Evolutionary conservation across 345 rosid species (phyloP), one percentile per base, ranked within the genome.

Genomic region (Salix dunnii): DNA sequence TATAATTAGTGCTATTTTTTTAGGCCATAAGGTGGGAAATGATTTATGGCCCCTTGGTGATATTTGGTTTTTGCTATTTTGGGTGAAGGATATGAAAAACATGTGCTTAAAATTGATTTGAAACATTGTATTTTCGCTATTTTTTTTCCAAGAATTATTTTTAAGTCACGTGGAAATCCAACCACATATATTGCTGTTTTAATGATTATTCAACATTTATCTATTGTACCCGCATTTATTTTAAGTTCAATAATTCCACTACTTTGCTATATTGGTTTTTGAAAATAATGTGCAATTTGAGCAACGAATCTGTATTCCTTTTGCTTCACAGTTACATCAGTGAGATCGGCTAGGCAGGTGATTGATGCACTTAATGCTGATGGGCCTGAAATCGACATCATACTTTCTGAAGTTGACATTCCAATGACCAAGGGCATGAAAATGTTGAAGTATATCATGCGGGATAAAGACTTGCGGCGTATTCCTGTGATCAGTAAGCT

Each of bases 401-500:
- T 96, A 76, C 94, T 96, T 68, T 89, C 99, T 30, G 99, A 96
- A 85, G 94, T 96, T 77, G 96, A 96, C 88, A 93, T 96, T 74
- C 99, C 97, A 76, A 90, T 93, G 96, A 81, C 84, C 62, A 96
- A 96, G 83, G 99, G 99, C 87, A 86, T 91, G 91, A 96, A 96
- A 88, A 85, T 93, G 96, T 82, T 96, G 76, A 96, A 93, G 86
- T 93, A 96, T 84, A 92, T 96, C 70, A 86, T 87, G 6, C 88
- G 92, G 68, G 91, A 96, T 85, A 92, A 91, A 80, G 94, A 89
- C 68, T 88, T 96, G 71, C 87, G 83, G 20, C 94, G 91, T 69
- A 96, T 96, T 82, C 99, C 99, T 74, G 96, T 96, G 64, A 96
- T 96, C 79, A 96, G 99, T 96, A 87, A 87, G 98, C 84, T 78